Evolutionary conservation across 129 eudicot species (phyloP), one percentile per base, ranked within the genome.

Genomic region (Logfia minima): DNA sequence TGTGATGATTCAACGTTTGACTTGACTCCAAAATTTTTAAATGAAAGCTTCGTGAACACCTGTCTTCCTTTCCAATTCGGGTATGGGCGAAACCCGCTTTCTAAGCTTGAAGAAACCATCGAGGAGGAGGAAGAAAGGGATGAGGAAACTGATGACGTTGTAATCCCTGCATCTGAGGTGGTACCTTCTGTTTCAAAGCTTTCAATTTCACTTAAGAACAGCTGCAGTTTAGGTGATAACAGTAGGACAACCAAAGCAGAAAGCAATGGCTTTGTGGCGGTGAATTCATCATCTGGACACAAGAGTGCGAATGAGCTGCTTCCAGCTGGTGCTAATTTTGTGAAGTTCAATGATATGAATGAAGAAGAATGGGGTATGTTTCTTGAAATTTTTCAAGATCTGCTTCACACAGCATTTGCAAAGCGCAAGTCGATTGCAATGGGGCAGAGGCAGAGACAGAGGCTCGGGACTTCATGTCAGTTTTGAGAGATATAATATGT

Each of bases 391-490:
- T 87, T 94, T 61, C 88, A 75, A 62, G 96, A 89, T 80, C 86
- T 89, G 83, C 71, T 94, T 52, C 53, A 66, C 75, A 59, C 89
- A 2, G 92, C 96, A 16, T 91, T 91, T 68, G 89, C 75, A 23
- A 79, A 87, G 84, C 86, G 97, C 13, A 91, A 91, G 81, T 75
- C 86, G 2, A 19, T 45, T 34, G 81, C 89, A 22, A 83, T 83
- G 43, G 93, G 93, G 5, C 97, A 94, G 88, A 91, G 72, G 85
- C 97, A 89, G 86, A 84, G 92, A 55, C 97, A 84, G 85, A 89
- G 98, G 90, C 96, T 94, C 6, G 98, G 98, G 63, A 94, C 96
- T 84, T 94, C 98, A 58, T 94, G 98, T 90, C 96, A 91, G 97
- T 94, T 94, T 91, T 94, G 96, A 94, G 88, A 41, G 68, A 71